Conservation (phyloP, 805 yeast genomes). For the Grigorovia jiainica region DNA sequence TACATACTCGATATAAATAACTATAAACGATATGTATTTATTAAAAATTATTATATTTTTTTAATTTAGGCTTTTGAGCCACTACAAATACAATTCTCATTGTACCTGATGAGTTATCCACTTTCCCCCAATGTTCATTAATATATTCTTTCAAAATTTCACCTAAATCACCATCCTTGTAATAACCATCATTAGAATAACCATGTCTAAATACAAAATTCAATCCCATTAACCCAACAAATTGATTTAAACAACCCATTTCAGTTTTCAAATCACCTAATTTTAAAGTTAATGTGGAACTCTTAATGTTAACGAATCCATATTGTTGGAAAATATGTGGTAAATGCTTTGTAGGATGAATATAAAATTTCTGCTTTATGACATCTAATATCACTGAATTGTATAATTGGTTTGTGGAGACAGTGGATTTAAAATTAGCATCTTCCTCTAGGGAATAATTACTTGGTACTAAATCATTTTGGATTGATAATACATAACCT, state of each 20-base stretch:
- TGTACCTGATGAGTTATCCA: slow-evolving; percentile 22
- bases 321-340: slow-evolving; percentile 18
- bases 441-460: slow-evolving; percentile 18
- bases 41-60: no score
- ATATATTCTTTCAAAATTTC: slow-evolving; percentile 18
- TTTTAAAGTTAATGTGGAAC: slow-evolving; percentile 18
- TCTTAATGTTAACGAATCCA: slow-evolving; percentile 24
- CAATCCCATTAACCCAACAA: slow-evolving; percentile 12
- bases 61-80: slow-evolving; percentile 24
- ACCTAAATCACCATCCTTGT: slow-evolving; percentile 14
- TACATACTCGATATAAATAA: no score
- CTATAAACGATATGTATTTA: no score
- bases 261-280: slow-evolving; percentile 22
- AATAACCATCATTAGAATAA: slow-evolving; percentile 9
- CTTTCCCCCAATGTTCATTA: slow-evolving; percentile 21
- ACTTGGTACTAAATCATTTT: slow-evolving; percentile 16
- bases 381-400: slow-evolving; percentile 21
- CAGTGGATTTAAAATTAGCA: slow-evolving; percentile 4
- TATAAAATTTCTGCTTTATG: slow-evolving; percentile 19
- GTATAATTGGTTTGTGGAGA: background rate
- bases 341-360: slow-evolving; percentile 22
- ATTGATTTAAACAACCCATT: slow-evolving; percentile 25
- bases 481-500: slow-evolving; percentile 20
- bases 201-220: slow-evolving; percentile 14
- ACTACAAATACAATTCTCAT: slow-evolving; percentile 17